These are phyloP conservation scores for Neofusicoccum parvum DNA, from an alignment of 2,329 filamentous ascomycete genomes.

Conservation along the genomic window DNA sequence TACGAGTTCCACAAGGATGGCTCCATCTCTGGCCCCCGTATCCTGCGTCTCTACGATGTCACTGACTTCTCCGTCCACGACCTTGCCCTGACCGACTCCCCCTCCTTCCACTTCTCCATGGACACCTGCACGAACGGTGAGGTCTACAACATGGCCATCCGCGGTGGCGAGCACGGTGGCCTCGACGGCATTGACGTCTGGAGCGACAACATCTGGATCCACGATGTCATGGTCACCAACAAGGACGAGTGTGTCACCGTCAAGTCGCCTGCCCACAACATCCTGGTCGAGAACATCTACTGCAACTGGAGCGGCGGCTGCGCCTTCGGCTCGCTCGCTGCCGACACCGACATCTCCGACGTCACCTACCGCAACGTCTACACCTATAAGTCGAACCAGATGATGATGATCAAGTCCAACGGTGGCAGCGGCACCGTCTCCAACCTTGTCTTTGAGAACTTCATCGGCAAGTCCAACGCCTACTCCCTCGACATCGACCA, in stretches of 20 bases:
- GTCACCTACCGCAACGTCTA: conserved; percentile 61
- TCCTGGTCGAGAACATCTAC: conserved; percentile 62
- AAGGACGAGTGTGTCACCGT: conserved; percentile 64
- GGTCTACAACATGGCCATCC: conserved; percentile 59
- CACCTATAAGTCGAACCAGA: conserved; percentile 62
- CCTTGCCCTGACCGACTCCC: conserved; percentile 52
- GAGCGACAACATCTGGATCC: conserved; percentile 59
- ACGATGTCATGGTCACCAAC: conserved; percentile 64
- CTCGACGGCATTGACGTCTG: conserved; percentile 61
- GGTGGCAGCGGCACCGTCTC: conserved; percentile 58
- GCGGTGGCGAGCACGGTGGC: conserved; percentile 55
- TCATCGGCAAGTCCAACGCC: conserved; percentile 62
- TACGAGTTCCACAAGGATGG: conserved; percentile 52
- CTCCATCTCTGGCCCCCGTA: conserved; percentile 45
- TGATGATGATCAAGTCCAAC: conserved; percentile 65
- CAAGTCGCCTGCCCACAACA: conserved; percentile 55
- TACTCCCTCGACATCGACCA: conserved; percentile 60
- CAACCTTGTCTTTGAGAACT: conserved; percentile 58
- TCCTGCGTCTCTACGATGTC: conserved; percentile 50
- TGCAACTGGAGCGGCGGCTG: conserved; percentile 65
- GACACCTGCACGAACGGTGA: conserved; percentile 57
- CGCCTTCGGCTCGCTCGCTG: conserved; percentile 58
- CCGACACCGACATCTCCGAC: conserved; percentile 53
- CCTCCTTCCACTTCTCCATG: conserved; percentile 54
- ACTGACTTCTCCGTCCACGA: conserved; percentile 54